A percentile compares a stretch with the other conserved stretches of the same genome.
Conservation (phyloP, 2,329 filamentous ascomycete species). For the Fusarium fujikuroi region DNA sequence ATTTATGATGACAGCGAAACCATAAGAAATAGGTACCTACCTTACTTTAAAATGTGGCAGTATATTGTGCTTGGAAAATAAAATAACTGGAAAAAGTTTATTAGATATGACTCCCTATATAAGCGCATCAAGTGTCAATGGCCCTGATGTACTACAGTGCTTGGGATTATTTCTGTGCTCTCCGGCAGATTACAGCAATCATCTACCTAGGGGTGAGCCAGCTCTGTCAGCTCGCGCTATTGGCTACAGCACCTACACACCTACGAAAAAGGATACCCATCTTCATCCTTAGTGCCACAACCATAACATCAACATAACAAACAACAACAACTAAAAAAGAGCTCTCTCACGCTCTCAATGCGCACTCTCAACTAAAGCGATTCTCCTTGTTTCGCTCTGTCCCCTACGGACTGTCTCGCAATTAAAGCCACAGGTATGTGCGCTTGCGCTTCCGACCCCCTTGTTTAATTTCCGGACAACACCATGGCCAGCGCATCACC, state of each 20-base stretch:
- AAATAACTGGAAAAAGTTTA: not conserved
- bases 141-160: not conserved
- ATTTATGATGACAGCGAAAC: conserved; percentile 20
- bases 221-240: not conserved
- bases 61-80: too few species aligned
- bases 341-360: conserved; percentile 34
- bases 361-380: conserved; percentile 29
- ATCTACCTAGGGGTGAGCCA: not conserved
- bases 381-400: conserved; percentile 24
- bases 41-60: too few species aligned
- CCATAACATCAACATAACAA: conserved; percentile 26
- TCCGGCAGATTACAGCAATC: not conserved
- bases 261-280: not conserved
- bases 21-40: not conserved
- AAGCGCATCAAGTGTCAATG: not conserved
- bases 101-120: too few species aligned
- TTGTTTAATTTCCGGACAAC: conserved; percentile 28
- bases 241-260: not conserved
- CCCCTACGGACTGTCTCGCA: conserved; percentile 30
- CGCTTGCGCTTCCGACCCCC: not conserved
- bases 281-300: conserved; percentile 28
- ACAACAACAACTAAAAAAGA: conserved; percentile 18
- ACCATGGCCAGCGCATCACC: conserved; percentile 26
- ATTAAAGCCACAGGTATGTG: conserved; percentile 34
- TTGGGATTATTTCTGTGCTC: not conserved